phyloP scores from a whole-genome alignment of 192 early-diverging fungal species.

The Cladochytrium replicatum region DNA sequence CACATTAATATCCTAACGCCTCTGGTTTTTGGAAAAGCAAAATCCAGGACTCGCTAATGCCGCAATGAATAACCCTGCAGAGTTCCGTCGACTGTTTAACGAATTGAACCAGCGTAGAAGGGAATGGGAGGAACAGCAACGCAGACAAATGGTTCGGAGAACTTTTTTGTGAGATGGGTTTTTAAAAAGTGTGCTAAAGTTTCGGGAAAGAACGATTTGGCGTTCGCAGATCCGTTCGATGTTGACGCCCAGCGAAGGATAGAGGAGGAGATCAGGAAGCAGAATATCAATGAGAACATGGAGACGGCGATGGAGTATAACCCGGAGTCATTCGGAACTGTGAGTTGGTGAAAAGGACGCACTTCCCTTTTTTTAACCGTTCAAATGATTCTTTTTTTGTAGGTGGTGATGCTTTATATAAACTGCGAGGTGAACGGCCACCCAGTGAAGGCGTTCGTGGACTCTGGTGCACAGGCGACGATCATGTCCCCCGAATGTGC shows the following conservation, averaged over 20 bases:
- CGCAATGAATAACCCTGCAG: constrained; percentile 51
- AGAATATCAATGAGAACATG: constrained; percentile 74
- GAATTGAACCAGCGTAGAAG: constrained; percentile 47
- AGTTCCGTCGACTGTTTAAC: constrained; percentile 50
- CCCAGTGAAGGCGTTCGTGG: constrained; percentile 85
- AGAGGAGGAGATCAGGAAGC: constrained; percentile 78
- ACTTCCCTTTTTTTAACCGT: not conserved
- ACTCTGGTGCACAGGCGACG: constrained; percentile 93
- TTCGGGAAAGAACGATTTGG: constrained; percentile 34
- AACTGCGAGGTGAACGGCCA: constrained; percentile 80
- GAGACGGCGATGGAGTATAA: constrained; percentile 84
- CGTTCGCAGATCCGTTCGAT: constrained; percentile 78
- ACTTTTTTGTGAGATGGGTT: not conserved
- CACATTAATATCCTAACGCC: not conserved
- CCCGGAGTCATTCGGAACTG: constrained; percentile 87
- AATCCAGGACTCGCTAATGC: constrained; percentile 58
- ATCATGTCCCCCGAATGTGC: constrained; percentile 60
- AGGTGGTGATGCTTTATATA: constrained; percentile 87
- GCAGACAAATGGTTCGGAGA: constrained; percentile 29
- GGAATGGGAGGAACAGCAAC: constrained; percentile 41
- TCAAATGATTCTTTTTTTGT: not conserved
- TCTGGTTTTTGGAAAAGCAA: constrained; percentile 24
- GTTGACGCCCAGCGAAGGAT: constrained; percentile 84
- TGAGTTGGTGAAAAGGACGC: no score
- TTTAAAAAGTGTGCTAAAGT: constrained; percentile 1